These are phyloP conservation scores for Yarrowia sp. DNA, from an alignment of 805 yeast species.

Conservation along the genomic window DNA sequence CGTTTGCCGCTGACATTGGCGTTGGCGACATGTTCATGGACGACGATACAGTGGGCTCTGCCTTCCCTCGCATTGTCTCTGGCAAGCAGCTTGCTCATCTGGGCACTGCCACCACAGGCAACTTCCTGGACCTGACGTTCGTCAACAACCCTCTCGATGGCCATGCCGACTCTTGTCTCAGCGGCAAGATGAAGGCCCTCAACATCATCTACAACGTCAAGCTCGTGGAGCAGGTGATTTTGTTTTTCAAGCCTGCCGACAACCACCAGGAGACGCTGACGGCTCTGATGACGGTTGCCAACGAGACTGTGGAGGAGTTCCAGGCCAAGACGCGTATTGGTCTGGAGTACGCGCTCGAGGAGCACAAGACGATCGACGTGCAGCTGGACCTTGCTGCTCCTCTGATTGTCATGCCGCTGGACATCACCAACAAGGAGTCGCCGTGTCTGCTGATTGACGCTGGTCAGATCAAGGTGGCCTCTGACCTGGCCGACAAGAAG, in stretches of 20 bases:
- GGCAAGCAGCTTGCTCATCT: slow-evolving; percentile 56
- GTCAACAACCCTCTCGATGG: slow-evolving; percentile 85
- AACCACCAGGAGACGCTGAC: slow-evolving; percentile 84
- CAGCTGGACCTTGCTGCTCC: slow-evolving; percentile 94
- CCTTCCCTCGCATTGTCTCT: slow-evolving; percentile 85
- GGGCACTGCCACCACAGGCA: slow-evolving; percentile 37
- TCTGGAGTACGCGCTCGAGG: slow-evolving; percentile 87
- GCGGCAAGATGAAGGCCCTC: slow-evolving; percentile 77
- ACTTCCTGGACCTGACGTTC: slow-evolving; percentile 72
- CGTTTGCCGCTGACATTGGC: slow-evolving; percentile 43
- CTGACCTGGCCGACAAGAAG: slow-evolving; percentile 73
- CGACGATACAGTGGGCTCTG: slow-evolving; percentile 75
- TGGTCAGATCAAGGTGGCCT: slow-evolving; percentile 82
- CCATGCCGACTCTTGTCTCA: slow-evolving; percentile 73
- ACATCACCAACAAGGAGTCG: slow-evolving; percentile 72
- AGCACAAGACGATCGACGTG: slow-evolving; percentile 85
- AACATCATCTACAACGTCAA: slow-evolving; percentile 85
- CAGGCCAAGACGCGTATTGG: slow-evolving; percentile 89
- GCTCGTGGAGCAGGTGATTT: slow-evolving; percentile 69
- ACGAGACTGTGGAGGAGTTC: slow-evolving; percentile 87
- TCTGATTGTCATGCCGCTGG: slow-evolving; percentile 77
- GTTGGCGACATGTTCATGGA: slow-evolving; percentile 80
- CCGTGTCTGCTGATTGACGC: slow-evolving; percentile 93
- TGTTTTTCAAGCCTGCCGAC: slow-evolving; percentile 83
- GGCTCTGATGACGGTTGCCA: slow-evolving; percentile 91